These are phyloP conservation scores for Talaromyces ruber DNA, from an alignment of 495 filamentous ascomycete genomes.

Conservation along the genomic window DNA sequence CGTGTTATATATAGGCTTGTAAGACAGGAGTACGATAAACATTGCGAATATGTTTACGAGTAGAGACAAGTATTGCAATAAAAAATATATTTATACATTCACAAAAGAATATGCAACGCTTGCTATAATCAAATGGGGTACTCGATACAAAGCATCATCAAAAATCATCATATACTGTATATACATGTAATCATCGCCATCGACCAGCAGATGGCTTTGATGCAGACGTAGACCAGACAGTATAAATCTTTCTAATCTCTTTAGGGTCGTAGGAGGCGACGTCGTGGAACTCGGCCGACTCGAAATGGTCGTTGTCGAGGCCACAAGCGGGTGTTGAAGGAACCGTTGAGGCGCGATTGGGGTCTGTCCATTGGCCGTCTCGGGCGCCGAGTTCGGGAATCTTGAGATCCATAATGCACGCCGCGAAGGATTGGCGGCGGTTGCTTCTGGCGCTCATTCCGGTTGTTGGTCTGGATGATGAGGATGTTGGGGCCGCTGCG, in stretches of 20 bases:
- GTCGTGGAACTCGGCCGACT: slow-evolving; percentile 4
- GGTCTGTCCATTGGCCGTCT: slow-evolving; percentile 15
- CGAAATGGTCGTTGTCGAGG: background rate
- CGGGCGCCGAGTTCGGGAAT: slow-evolving; percentile 24
- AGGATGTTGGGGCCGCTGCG: background rate
- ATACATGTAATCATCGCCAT: background rate
- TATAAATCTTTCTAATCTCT: slow-evolving; percentile 7
- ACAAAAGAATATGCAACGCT: background rate
- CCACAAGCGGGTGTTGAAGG: background rate
- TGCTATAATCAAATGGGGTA: background rate
- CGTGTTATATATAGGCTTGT: no score
- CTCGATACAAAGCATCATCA: background rate
- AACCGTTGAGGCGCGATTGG: background rate
- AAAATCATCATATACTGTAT: background rate
- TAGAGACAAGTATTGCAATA: background rate
- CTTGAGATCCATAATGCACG: slow-evolving; percentile 33
- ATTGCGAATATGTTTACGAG: no score
- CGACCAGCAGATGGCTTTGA: slow-evolving; percentile 4
- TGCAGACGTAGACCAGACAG: slow-evolving; percentile 5
- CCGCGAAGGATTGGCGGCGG: slow-evolving; percentile 26
- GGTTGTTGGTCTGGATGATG: background rate
- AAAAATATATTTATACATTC: background rate
- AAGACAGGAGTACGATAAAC: no score
- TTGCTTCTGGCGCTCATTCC: slow-evolving; percentile 2
- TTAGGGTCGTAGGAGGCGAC: slow-evolving; percentile 4